phyloP scores from a whole-genome alignment of 2,329 filamentous ascomycete species.

The Colletotrichum tofieldiae region DNA sequence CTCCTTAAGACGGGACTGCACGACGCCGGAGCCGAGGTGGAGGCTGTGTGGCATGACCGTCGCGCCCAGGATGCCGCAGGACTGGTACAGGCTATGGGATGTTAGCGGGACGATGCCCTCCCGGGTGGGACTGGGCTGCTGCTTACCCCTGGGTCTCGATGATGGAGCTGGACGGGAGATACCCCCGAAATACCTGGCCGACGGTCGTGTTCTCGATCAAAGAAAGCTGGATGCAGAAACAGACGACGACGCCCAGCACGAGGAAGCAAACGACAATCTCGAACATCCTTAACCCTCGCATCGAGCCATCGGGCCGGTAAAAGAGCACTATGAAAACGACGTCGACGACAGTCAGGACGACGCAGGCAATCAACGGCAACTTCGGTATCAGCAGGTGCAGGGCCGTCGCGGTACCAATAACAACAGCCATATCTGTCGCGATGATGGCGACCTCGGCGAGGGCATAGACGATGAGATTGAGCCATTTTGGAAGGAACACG shows the following conservation, averaged over 20 bases:
- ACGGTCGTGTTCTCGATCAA: slow-evolving; percentile 69
- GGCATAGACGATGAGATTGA: slow-evolving; percentile 73
- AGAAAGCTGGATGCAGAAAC: slow-evolving; percentile 79
- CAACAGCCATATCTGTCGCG: slow-evolving; percentile 80
- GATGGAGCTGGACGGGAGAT: slow-evolving; percentile 74
- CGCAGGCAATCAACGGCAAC: slow-evolving; percentile 77
- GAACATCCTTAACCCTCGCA: slow-evolving; percentile 73
- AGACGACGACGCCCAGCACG: slow-evolving; percentile 77
- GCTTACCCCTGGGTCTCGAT: slow-evolving; percentile 69
- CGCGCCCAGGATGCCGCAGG: slow-evolving; percentile 83
- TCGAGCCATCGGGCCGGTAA: slow-evolving; percentile 72
- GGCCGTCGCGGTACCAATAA: slow-evolving; percentile 80
- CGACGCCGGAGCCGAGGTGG: slow-evolving; percentile 79
- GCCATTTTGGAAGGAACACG: slow-evolving; percentile 75
- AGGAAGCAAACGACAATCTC: slow-evolving; percentile 75
- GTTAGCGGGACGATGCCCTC: slow-evolving; percentile 39
- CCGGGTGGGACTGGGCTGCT: no score
- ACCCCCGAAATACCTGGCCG: slow-evolving; percentile 76
- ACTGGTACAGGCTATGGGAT: slow-evolving; percentile 68
- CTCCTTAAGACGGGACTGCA: slow-evolving; percentile 76
- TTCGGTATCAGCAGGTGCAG: slow-evolving; percentile 76
- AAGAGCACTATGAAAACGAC: slow-evolving; percentile 79
- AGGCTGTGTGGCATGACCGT: slow-evolving; percentile 83
- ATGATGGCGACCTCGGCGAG: slow-evolving; percentile 79
- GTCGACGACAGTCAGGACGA: slow-evolving; percentile 77